A percentile compares a stretch with the other conserved stretches of the same genome.
Evolutionary conservation across 805 yeast species (phyloP).

Genomic region (Zygosaccharomyces bailii): DNA sequence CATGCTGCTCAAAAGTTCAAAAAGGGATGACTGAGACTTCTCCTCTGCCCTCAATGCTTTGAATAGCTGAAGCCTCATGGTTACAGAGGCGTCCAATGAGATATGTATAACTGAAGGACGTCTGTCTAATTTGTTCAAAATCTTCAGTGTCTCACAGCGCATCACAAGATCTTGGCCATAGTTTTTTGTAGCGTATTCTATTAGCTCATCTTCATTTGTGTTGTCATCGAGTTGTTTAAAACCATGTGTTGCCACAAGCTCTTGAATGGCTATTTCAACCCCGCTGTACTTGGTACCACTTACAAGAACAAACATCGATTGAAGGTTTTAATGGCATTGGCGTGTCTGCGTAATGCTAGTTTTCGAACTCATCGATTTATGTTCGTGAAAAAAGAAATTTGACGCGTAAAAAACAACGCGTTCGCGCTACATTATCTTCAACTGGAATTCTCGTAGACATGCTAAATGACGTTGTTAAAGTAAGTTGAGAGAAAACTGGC

Average conservation of each 20-base stretch:
- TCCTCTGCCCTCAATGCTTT: slow-evolving; percentile 19
- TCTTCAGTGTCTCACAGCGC: slow-evolving; percentile 41
- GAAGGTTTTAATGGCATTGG: background rate
- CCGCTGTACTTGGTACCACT: slow-evolving; percentile 32
- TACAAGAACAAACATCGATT: slow-evolving; percentile 27
- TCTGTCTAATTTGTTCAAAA: slow-evolving; percentile 49
- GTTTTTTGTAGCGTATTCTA: slow-evolving; percentile 58
- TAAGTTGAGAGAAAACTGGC: no score
- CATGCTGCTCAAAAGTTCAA: slow-evolving; percentile 37
- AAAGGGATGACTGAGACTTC: slow-evolving; percentile 20
- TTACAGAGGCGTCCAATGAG: slow-evolving; percentile 69
- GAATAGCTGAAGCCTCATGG: slow-evolving; percentile 38
- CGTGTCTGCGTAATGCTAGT: background rate
- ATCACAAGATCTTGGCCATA: slow-evolving; percentile 67
- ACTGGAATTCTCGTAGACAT: no score
- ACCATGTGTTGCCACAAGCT: slow-evolving; percentile 17
- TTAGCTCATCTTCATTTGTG: slow-evolving; percentile 38
- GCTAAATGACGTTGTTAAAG: no score
- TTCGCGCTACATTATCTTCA: no score
- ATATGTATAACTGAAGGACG: slow-evolving; percentile 84
- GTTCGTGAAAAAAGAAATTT: background rate
- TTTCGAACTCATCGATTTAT: background rate
- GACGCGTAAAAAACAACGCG: background rate
- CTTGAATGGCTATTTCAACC: slow-evolving; percentile 20
- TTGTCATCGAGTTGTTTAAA: slow-evolving; percentile 22